Base-by-base conservation (phyloP, 2,329 filamentous ascomycete genomes). In the Cordyceps javanica region DNA sequence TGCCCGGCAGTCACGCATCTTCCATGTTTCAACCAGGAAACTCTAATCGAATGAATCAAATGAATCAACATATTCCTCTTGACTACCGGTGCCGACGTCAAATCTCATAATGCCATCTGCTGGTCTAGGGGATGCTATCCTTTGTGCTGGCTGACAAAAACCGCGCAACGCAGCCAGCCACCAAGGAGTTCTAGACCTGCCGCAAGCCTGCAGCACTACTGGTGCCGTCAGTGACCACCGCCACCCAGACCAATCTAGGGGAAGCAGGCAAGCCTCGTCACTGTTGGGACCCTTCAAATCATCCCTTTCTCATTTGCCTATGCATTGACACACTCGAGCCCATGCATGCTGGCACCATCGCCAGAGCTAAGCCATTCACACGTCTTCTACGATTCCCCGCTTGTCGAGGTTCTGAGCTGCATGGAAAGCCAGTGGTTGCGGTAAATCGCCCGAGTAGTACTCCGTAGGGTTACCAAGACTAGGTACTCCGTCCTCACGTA, bases 121-220 rank as follows among this genome's bases (percentile, higher is more conserved):
- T 46, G 42, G 23, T 23, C 9, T 42, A 16, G 30, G 32, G 38
- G 30, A 25, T 45, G 19, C 10, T 26, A 10, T 32, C 11, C 21
- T 25, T 39, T 41, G 21, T 23, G 9, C 21, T 38, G 32, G 52
- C 41, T 39, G 16, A 54, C 38, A 44, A 54, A 55, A 55, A 38
- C 42, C 41, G 28, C 52, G 28, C 51, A 55, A 10, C 30, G 28
- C 34, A 38, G 34, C 26, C 41, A 45, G 52, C 52, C 52, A 55
- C 52, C 30, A 30, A 38, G n/a, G n/a, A n/a, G 52, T 39, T 55
- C 52, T 55, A 55, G 52, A 55, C 52, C 42, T 46, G 39, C 39
- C n/a, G 30, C 39, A 41, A 39, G 26, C 26, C 50, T 10, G 16
- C 23, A 23, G 21, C 28, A 21, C 28, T 16, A 28, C 38, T 5